Evolutionary conservation across 257 asterid genomes (phyloP), one percentile per base, ranked within the genome.

Genomic region (Hygrophila difformis): DNA sequence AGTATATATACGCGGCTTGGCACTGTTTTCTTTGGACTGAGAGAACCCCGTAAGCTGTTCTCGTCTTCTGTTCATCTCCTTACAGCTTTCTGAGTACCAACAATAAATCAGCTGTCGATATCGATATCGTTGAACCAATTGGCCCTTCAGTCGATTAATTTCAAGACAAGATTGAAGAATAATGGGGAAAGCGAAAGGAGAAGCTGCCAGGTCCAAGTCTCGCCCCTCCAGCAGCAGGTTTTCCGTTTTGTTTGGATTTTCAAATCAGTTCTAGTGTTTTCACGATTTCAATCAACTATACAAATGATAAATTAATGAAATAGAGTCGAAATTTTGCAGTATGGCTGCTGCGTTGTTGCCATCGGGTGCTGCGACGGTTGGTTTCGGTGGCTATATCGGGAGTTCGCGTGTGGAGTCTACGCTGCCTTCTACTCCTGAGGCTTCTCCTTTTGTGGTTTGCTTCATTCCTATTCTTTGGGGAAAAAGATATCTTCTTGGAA

Each of bases 151-250:
- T 51, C 42, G 55, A 47, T 64, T 40, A 26, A 44, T 43, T 36
- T 38, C 19, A 22, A 8, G 7, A 47, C 66, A 51, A 33, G 38
- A 29, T 13, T 20, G 52, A 24, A 33, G 21, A 68, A 38, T 12
- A 58, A 89, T 91, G 98, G 98, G 98, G 63, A 86, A 57, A 65
- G 56, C 86, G n/a, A 91, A 86, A 64, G 98, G 96, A 65, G 98
- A 91, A 36, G 95, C 82, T 61, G 72, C 82, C 28, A 79, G 96
- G 71, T 80, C 81, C 81, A 91, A 86, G 92, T 75, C 93, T 62
- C 98, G 96, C 59, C 91, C 98, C 54, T 86, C 98, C 41, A 91
- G 96, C 82, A 91, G 98, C 94, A 86, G 98, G 98, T 91, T 53
- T 16, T 18, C 47, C 37, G 1, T 8, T 31, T 35, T 22, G 18